phyloP scores from a whole-genome alignment of 306 rosid species.

The Sicyos baderoa region DNA sequence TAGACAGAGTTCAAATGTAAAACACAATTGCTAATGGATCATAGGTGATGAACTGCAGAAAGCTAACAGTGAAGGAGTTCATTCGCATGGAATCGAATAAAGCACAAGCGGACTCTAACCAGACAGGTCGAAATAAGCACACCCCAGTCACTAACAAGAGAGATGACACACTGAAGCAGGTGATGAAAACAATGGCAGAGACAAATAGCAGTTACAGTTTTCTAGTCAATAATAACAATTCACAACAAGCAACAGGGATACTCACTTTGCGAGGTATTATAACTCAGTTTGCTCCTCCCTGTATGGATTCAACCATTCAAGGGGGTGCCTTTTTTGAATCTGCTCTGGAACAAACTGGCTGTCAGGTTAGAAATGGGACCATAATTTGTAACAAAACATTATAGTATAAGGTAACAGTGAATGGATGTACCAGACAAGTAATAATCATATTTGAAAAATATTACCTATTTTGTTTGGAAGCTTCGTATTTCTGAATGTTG shows the following conservation, averaged over 20 bases:
- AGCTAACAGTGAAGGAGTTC: slow-evolving; percentile 38
- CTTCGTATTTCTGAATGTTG: not conserved
- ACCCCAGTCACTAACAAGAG: slow-evolving; percentile 38
- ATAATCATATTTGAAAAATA: too few species aligned
- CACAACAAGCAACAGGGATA: slow-evolving; percentile 39
- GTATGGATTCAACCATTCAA: slow-evolving; percentile 41
- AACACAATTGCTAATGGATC: not conserved
- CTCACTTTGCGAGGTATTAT: slow-evolving; percentile 42
- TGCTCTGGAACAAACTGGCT: slow-evolving; percentile 66
- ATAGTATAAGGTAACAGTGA: not conserved
- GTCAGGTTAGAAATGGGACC: slow-evolving; percentile 38
- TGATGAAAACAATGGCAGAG: slow-evolving; percentile 35
- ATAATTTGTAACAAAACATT: slow-evolving; percentile 30
- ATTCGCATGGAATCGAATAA: slow-evolving; percentile 29
- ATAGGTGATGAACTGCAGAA: slow-evolving; percentile 25
- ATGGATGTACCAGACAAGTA: not conserved
- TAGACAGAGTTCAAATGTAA: not conserved
- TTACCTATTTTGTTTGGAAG: not conserved
- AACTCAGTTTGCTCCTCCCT: slow-evolving; percentile 57
- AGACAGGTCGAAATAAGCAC: slow-evolving; percentile 48
- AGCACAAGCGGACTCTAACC: slow-evolving; percentile 17
- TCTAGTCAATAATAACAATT: slow-evolving; percentile 36
- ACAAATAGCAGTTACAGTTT: slow-evolving; percentile 42
- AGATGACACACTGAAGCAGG: slow-evolving; percentile 42
- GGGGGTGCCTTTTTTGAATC: slow-evolving; percentile 63